phyloP scores from a whole-genome alignment of 164 flowering plant species.

The Kingdonia uniflora region DNA sequence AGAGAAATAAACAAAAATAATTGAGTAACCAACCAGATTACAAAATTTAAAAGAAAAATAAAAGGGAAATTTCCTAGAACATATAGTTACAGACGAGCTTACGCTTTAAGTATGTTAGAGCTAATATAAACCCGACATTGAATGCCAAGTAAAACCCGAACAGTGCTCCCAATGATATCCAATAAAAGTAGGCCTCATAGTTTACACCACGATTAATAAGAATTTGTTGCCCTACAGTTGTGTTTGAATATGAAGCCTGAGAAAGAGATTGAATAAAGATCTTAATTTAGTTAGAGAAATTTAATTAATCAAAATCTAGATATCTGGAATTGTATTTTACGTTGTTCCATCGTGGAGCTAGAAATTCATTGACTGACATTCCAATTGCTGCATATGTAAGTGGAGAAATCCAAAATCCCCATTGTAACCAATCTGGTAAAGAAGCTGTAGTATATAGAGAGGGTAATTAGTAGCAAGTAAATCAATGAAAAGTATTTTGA shows the following conservation, averaged over 20 bases:
- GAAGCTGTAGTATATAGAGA: constrained; percentile 21
- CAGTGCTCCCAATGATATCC: constrained; percentile 40
- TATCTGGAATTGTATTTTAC: constrained; percentile 10
- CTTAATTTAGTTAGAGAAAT: no score
- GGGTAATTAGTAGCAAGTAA: background rate
- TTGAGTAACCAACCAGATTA: no score
- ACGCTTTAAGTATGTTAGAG: constrained; percentile 17
- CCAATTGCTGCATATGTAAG: constrained; percentile 38
- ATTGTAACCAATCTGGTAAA: constrained; percentile 36
- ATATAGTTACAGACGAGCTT: background rate
- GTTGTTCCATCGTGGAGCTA: constrained; percentile 48
- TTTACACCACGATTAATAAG: constrained; percentile 19
- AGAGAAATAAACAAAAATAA: no score
- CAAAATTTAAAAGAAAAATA: background rate
- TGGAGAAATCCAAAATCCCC: constrained; percentile 51
- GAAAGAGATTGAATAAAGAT: background rate
- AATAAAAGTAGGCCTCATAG: constrained; percentile 29
- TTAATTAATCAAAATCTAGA: background rate
- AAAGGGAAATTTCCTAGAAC: background rate
- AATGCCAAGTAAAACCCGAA: constrained; percentile 29
- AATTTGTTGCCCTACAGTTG: background rate
- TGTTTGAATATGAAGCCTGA: constrained; percentile 1
- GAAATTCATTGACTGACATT: constrained; percentile 36
- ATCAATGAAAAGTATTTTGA: background rate
- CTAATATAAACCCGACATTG: constrained; percentile 28